phyloP scores from a whole-genome alignment of 2,329 filamentous ascomycete species.

The Dichotomopilus funicola region DNA sequence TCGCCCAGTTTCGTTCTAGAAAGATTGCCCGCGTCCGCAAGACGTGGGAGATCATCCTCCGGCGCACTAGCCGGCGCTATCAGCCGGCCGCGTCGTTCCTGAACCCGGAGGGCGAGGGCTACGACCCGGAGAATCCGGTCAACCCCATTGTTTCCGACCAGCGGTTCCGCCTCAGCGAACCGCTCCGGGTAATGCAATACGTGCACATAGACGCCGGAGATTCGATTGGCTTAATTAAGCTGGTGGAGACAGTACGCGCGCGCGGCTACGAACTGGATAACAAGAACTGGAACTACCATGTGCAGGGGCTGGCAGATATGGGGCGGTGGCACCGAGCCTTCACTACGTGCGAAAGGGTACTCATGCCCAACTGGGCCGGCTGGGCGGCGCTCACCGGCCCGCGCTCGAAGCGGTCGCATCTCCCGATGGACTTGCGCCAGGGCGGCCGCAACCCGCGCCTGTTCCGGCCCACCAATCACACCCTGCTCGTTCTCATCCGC shows the following conservation, averaged over 20 bases:
- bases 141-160: constrained; percentile 37
- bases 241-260: constrained; percentile 49
- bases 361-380: constrained; percentile 74
- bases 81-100: constrained; percentile 18
- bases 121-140: not conserved
- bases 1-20: constrained; percentile 50
- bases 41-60: constrained; percentile 59
- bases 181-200: constrained; percentile 45
- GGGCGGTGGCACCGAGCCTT: constrained; percentile 62
- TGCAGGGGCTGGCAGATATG: constrained; percentile 59
- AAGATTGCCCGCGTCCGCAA: constrained; percentile 55
- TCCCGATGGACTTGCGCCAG: constrained; percentile 36
- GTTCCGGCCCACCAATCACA: constrained; percentile 37
- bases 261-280: constrained; percentile 69
- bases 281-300: constrained; percentile 73
- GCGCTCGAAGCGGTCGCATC: constrained; percentile 22
- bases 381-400: constrained; percentile 45
- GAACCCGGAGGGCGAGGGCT: not conserved
- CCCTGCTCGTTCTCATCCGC: constrained; percentile 43
- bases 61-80: constrained; percentile 42
- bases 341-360: constrained; percentile 62
- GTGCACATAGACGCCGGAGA: constrained; percentile 37
- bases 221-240: constrained; percentile 39
- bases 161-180: constrained; percentile 47
- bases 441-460: constrained; percentile 32